Evolutionary conservation across 2,329 filamentous ascomycete genomes (phyloP).

Genomic region (Sporothrix phasma): DNA sequence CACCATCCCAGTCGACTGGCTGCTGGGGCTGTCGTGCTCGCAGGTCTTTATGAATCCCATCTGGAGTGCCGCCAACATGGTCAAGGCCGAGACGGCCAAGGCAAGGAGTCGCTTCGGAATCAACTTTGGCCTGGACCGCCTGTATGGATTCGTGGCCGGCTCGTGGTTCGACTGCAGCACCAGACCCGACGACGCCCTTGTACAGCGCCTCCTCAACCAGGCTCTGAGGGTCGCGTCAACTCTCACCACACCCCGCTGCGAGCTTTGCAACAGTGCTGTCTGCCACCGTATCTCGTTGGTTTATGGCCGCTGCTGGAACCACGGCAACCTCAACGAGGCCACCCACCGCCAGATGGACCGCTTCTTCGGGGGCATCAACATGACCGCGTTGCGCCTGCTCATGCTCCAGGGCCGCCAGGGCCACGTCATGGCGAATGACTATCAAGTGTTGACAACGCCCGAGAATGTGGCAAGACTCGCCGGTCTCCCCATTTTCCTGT

Average conservation of each 20-base stretch:
- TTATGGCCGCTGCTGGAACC: conserved; percentile 56
- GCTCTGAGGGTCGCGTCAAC: conserved; percentile 48
- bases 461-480: conserved; percentile 40
- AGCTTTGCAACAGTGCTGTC: conserved; percentile 51
- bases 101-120: conserved; percentile 31
- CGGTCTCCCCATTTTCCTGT: conserved; percentile 45
- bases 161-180: conserved; percentile 47
- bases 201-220: conserved; percentile 46
- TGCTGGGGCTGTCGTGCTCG: conserved; percentile 47
- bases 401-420: conserved; percentile 46
- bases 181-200: conserved; percentile 34
- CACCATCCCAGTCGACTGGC: conserved; percentile 46
- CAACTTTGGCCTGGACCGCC: too few species aligned
- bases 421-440: conserved; percentile 42
- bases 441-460: conserved; percentile 36
- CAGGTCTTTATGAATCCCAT: conserved; percentile 56
- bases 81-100: conserved; percentile 40
- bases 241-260: conserved; percentile 40
- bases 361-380: conserved; percentile 54
- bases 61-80: conserved; percentile 45
- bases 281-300: conserved; percentile 52
- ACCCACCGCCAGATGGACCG: conserved; percentile 53
- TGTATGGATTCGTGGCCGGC: conserved; percentile 40
- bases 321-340: conserved; percentile 54
- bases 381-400: conserved; percentile 45